A percentile compares a stretch with the other conserved stretches of the same genome.
These are phyloP conservation scores for Ceratobasidium sp. DNA, from an alignment of 1,284 basidiomycete genomes.

Conservation along the genomic window DNA sequence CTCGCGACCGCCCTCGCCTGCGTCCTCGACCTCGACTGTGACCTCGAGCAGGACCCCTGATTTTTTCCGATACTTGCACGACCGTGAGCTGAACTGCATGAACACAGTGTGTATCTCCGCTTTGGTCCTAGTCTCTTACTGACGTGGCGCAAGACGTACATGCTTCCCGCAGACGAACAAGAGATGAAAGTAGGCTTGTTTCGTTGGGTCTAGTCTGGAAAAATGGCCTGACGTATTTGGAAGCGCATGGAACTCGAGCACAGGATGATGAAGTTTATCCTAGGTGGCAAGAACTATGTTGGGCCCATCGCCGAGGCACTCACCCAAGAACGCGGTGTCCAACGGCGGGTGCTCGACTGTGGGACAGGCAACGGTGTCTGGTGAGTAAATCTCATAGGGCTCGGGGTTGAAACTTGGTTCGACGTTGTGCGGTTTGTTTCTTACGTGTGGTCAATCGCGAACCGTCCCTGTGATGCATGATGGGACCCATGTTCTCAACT, in stretches of 20 bases:
- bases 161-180: conserved; percentile 67
- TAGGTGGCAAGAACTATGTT: conserved; percentile 65
- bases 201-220: background rate
- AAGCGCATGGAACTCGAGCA: conserved; percentile 69
- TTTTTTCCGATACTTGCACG: conserved; percentile 40
- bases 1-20: conserved; percentile 8
- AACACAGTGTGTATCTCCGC: conserved; percentile 30
- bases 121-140: background rate
- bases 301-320: conserved; percentile 66
- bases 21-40: conserved; percentile 41
- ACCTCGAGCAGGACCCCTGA: conserved; percentile 37
- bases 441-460: conserved; percentile 33
- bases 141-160: conserved; percentile 50
- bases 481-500: conserved; percentile 1
- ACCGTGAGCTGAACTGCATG: conserved; percentile 42
- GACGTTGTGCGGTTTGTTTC: conserved; percentile 42
- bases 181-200: conserved; percentile 60
- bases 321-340: conserved; percentile 50
- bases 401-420: conserved; percentile 30
- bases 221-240: conserved; percentile 31
- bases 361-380: conserved; percentile 75
- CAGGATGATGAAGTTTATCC: conserved; percentile 68
- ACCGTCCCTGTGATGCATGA: conserved; percentile 16
- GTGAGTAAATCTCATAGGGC: conserved; percentile 52
- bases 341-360: conserved; percentile 66